phyloP scores from a whole-genome alignment of 352 stramenopile species.

The Phytophthora idaei region DNA sequence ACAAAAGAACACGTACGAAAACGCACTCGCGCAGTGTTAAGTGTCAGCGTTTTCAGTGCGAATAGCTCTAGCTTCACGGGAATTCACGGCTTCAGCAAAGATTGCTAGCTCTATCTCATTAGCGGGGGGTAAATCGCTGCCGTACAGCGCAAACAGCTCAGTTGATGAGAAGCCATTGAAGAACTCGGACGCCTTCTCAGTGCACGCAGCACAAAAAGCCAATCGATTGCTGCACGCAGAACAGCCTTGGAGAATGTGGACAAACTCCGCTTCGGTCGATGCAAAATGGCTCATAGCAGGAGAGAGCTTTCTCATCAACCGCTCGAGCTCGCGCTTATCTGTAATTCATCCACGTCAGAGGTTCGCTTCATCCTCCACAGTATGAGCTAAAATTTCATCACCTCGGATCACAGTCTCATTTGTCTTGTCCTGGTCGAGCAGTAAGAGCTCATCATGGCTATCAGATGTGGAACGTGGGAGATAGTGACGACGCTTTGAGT shows the following conservation, averaged over 20 bases:
- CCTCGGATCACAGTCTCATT: slow-evolving; percentile 47
- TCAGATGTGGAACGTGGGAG: slow-evolving; percentile 22
- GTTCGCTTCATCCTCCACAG: neutral
- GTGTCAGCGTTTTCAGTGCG: slow-evolving; percentile 6
- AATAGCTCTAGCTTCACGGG: slow-evolving; percentile 45
- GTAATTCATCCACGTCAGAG: slow-evolving; percentile 4
- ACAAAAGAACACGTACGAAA: too few relatives aligned
- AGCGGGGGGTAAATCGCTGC: slow-evolving; percentile 55
- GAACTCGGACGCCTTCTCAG: slow-evolving; percentile 60
- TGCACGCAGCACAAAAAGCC: slow-evolving; percentile 58
- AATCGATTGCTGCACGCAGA: slow-evolving; percentile 56
- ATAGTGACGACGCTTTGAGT: slow-evolving; percentile 39
- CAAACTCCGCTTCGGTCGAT: slow-evolving; percentile 59
- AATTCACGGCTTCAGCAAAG: slow-evolving; percentile 47
- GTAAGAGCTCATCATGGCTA: slow-evolving; percentile 31
- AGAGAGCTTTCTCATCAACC: slow-evolving; percentile 65
- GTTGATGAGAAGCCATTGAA: slow-evolving; percentile 57
- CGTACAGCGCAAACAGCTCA: slow-evolving; percentile 65
- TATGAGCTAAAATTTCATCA: slow-evolving; percentile 10
- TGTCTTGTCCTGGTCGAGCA: slow-evolving; percentile 41
- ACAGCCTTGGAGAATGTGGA: slow-evolving; percentile 63
- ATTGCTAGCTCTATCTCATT: slow-evolving; percentile 48
- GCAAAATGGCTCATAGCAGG: slow-evolving; percentile 63
- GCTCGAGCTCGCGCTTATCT: slow-evolving; percentile 67
- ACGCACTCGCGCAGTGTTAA: neutral